These are phyloP conservation scores for Grammothele lineata DNA, from an alignment of 768 basidiomycete species.

Conservation along the genomic window DNA sequence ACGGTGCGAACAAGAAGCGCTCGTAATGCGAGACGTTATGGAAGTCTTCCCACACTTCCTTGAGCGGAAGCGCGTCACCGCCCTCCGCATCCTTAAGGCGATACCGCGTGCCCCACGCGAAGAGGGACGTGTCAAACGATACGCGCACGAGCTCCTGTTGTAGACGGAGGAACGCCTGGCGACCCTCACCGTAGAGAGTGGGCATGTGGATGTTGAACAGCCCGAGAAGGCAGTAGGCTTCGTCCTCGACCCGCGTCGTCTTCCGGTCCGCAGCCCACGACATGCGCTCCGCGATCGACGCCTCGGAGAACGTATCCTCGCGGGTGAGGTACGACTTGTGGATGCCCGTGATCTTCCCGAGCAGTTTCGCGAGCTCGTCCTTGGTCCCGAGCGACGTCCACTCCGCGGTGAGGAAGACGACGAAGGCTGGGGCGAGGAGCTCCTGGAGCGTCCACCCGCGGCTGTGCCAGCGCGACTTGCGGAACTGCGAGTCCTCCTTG, in stretches of 20 bases:
- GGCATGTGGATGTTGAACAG: constrained; percentile 1
- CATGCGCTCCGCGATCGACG: not conserved
- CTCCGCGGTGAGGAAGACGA: not conserved
- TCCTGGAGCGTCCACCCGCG: constrained; percentile 3
- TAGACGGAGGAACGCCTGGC: not conserved
- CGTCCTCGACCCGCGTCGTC: not conserved
- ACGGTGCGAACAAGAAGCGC: too few species aligned
- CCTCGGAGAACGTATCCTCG: not conserved
- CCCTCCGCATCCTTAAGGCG: too few species aligned
- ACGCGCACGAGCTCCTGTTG: not conserved
- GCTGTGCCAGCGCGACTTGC: not conserved
- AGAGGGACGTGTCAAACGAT: not conserved
- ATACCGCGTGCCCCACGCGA: not conserved
- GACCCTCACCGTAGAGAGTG: not conserved
- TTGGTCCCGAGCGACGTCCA: not conserved
- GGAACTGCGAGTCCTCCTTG: not conserved
- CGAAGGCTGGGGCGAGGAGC: not conserved
- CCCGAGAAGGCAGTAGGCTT: not conserved
- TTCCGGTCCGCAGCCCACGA: not conserved
- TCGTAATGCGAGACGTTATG: too few species aligned
- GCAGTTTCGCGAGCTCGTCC: not conserved
- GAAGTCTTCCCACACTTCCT: too few species aligned
- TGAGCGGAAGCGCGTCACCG: too few species aligned
- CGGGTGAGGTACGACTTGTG: not conserved
- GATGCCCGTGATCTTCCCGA: not conserved